A percentile compares a stretch with the other conserved stretches of the same genome.
Conservation (phyloP, 2,329 filamentous ascomycete genomes). For the Calycina marina region DNA sequence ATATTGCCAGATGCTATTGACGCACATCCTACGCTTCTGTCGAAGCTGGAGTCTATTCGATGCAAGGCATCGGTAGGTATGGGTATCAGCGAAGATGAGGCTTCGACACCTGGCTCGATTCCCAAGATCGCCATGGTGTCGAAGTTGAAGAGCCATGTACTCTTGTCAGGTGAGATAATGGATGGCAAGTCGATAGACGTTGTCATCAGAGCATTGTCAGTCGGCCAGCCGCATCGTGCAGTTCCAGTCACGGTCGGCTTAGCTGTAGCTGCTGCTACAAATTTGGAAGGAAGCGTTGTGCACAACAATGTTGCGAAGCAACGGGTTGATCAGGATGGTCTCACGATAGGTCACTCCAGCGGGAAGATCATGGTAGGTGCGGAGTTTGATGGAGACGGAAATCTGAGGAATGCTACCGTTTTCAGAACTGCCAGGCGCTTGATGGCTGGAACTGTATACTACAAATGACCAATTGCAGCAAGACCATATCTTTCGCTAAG, state of each 20-base stretch:
- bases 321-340: conserved; percentile 20
- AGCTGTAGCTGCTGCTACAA: conserved; percentile 31
- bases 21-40: conserved; percentile 27
- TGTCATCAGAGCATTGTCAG: conserved; percentile 35
- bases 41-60: conserved; percentile 39
- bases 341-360: conserved; percentile 31
- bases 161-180: conserved; percentile 25
- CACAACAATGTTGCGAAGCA: conserved; percentile 16
- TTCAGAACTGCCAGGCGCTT: conserved; percentile 32
- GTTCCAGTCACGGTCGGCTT: conserved; percentile 40
- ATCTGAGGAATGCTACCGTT: conserved; percentile 26
- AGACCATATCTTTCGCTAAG: no score
- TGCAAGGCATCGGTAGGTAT: conserved; percentile 42
- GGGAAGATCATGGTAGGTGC: conserved; percentile 30
- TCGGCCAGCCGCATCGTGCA: conserved; percentile 40
- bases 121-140: conserved; percentile 49
- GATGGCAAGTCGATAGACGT: conserved; percentile 23
- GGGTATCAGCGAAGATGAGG: conserved; percentile 34
- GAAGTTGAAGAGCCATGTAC: conserved; percentile 22
- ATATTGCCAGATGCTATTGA: conserved; percentile 41
- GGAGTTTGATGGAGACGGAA: conserved; percentile 23
- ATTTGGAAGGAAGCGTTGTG: conserved; percentile 28
- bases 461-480: no score
- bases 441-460: no score
- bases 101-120: conserved; percentile 37